These are phyloP conservation scores for Ustilago nuda DNA, from an alignment of 1,284 basidiomycete genomes.

Conservation along the genomic window DNA sequence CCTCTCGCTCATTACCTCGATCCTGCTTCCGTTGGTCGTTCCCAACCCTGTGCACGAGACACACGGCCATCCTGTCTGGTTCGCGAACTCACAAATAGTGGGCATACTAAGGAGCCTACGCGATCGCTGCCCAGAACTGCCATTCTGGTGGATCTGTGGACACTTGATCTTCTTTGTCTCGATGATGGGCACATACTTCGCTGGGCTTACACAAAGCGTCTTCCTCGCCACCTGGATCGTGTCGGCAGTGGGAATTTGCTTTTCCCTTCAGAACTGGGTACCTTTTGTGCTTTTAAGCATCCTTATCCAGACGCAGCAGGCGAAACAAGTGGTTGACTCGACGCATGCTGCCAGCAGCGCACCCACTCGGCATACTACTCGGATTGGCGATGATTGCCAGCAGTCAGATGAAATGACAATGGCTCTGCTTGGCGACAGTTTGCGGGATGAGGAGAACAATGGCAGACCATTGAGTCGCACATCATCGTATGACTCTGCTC, in stretches of 20 bases:
- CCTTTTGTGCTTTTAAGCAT: slow-evolving; percentile 70
- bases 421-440: slow-evolving; percentile 30
- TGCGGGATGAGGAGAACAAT: slow-evolving; percentile 12
- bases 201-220: slow-evolving; percentile 59
- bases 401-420: slow-evolving; percentile 41
- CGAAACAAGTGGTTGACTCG: slow-evolving; percentile 3
- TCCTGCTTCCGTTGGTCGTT: slow-evolving; percentile 81
- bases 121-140: slow-evolving; percentile 40
- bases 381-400: not conserved
- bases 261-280: slow-evolving; percentile 72
- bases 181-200: slow-evolving; percentile 57
- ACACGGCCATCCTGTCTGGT: slow-evolving; percentile 13
- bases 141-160: slow-evolving; percentile 59
- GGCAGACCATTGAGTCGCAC: slow-evolving; percentile 14
- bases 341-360: not conserved
- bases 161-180: slow-evolving; percentile 53
- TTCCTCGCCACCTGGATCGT: slow-evolving; percentile 71
- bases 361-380: slow-evolving; percentile 4
- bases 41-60: slow-evolving; percentile 41
- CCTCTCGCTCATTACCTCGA: slow-evolving; percentile 78
- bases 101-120: slow-evolving; percentile 22
- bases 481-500: slow-evolving; percentile 21
- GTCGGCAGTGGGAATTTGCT: slow-evolving; percentile 72
- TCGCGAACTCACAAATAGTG: slow-evolving; percentile 14
- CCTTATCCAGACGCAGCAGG: slow-evolving; percentile 46